These are phyloP conservation scores for Aspergillus carbonarius DNA, from an alignment of 2,329 filamentous ascomycete species.

Conservation along the genomic window DNA sequence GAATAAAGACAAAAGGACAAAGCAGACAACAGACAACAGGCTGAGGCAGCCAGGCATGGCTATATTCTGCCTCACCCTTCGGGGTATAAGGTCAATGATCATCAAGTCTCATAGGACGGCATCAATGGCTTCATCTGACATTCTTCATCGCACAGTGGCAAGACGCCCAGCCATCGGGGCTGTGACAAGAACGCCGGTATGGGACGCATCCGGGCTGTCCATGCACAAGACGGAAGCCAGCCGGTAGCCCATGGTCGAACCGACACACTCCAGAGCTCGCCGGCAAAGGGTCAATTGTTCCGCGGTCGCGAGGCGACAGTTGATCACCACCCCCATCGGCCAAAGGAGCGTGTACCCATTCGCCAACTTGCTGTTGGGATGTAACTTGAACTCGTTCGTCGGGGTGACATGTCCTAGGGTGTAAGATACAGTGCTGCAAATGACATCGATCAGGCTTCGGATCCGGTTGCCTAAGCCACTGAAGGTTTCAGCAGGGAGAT, in stretches of 20 bases:
- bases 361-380: neutral
- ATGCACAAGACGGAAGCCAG: neutral
- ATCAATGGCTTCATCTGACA: neutral
- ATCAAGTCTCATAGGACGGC: neutral
- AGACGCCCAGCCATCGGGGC: neutral
- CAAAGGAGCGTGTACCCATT: neutral
- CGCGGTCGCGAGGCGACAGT: neutral
- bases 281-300: neutral
- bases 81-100: neutral
- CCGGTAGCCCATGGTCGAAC: slow-evolving; percentile 1
- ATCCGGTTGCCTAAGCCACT: neutral
- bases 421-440: neutral
- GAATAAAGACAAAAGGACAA: neutral
- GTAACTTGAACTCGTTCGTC: neutral
- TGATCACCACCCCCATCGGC: slow-evolving; percentile 2
- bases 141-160: neutral
- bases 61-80: neutral
- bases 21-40: neutral
- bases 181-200: no score
- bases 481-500: neutral
- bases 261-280: neutral
- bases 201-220: neutral
- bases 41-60: neutral
- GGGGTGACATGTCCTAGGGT: neutral
- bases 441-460: neutral